These are phyloP conservation scores for Arabidopsis hybrid DNA, from an alignment of 441 rosid genomes.

Conservation along the genomic window DNA sequence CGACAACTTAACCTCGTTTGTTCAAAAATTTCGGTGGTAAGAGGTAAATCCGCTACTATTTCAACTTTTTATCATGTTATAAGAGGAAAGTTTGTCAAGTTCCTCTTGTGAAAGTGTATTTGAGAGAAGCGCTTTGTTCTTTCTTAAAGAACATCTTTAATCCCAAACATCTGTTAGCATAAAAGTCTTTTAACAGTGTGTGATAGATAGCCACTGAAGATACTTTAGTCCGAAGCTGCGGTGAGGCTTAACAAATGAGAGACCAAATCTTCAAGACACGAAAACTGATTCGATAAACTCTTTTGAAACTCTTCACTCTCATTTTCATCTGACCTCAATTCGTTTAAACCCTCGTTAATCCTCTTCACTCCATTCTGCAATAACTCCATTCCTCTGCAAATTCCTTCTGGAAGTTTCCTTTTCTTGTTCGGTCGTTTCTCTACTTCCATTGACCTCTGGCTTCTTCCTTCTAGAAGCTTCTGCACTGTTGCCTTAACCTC, in stretches of 20 bases:
- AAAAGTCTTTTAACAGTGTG: conserved; percentile 4
- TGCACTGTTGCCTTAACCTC: conserved; percentile 53
- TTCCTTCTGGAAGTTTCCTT: conserved; percentile 85
- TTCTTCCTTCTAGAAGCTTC: conserved; percentile 38
- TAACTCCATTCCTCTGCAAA: conserved; percentile 74
- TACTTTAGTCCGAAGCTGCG: conserved; percentile 31
- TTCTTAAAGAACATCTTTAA: not conserved
- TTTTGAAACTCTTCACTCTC: conserved; percentile 59
- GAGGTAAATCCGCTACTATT: not conserved
- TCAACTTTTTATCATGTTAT: not conserved
- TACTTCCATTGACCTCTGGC: conserved; percentile 40
- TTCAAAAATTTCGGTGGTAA: not conserved
- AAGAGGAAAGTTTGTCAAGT: not conserved
- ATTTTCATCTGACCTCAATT: conserved; percentile 57
- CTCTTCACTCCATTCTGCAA: conserved; percentile 78
- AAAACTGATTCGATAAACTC: conserved; percentile 64
- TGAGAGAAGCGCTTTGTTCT: not conserved
- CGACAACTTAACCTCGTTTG: not conserved
- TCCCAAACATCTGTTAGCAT: not conserved
- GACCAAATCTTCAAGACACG: conserved; percentile 71
- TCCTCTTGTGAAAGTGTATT: not conserved
- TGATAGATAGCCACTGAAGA: not conserved
- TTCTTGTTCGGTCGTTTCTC: conserved; percentile 62
- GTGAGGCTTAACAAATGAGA: conserved; percentile 60
- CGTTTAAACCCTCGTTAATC: conserved; percentile 65